Evolutionary conservation across 306 rosid genomes (phyloP), one percentile per base, ranked within the genome.

Genomic region (Vicia villosa): DNA sequence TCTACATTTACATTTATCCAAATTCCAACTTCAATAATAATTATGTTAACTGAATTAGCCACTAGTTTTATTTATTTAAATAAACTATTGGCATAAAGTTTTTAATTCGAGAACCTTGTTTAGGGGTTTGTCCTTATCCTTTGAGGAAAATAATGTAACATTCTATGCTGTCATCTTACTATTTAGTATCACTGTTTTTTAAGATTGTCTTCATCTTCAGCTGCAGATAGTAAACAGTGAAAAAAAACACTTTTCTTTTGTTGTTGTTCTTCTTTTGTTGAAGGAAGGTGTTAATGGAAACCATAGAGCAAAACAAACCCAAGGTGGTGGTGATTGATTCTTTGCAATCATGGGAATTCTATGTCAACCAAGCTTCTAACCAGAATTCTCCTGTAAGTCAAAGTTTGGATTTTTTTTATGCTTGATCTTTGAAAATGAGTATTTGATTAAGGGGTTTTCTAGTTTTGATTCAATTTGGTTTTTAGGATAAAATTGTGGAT

Each of bases 331-430:
- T 81, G 59, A 82, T 94, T 51, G 90, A 84, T 45, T 85, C 97
- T 21, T 17, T 82, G 78, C 91, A 84, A 49, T 82, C 96, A 52
- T 94, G 99, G 99, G 88, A 88, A 19, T 73, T 21, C 42, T 24
- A 45, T 74, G 50, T 87, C 40, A 26, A 21, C 47, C 85, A 87
- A 51, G 90, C 96, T 76, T 74, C 74, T 74, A 87, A 64, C 30
- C 92, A 85, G 75, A 86, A 75, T 26, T 47, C 26, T 63, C 97
- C 74, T 19, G 96, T 91, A 81, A 76, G 94, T 81, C 19, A 42
- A 64, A 60, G 28, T 13, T 65, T 59, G 14, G 32, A 61, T 37
- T 7, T 58, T 42, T 52, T 1, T 28, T 5, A 12, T 63, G 21
- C 21, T 56, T 56, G 12, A 36, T 50, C 72, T 41, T 50, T 38